Base-by-base conservation (phyloP, 148 eudicot genomes). In the Nepenthes mirabilis region DNA sequence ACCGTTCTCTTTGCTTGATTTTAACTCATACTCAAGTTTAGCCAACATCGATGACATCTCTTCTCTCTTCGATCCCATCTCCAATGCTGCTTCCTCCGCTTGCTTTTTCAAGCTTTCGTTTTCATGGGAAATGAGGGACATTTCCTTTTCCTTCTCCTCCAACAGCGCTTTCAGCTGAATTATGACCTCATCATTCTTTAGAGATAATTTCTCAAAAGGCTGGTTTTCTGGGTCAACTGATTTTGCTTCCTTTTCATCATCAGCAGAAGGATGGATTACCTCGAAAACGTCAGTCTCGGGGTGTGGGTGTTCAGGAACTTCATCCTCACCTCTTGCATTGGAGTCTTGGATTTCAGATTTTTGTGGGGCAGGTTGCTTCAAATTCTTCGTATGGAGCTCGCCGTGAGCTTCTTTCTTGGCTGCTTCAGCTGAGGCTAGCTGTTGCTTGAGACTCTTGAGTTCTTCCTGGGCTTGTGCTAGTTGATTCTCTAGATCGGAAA, bases 211-310 rank as follows among this genome's bases (percentile, higher is more conserved):
- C 58, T 81, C 73, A 45, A 65, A 40, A 7, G 74, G 48, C 0
- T 72, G 71, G 32, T 76, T 40, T 40, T 40, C 45, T 4, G 45
- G 45, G 4, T 40, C 45, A 40, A 8, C 8, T 8, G 8, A 40
- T 40, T 40, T 40, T 8, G 45, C 61, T 11, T 69, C 71, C 52
- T 57, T 58, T 11, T 62, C 71, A 57, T 61, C 68, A 14, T 70
- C 74, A 51, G 59, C 65, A 58, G 64, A 50, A 3, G 68, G 72
- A 34, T 58, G 65, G 34, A 52, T 50, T 14, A 91, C 96, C 77
- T 91, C 97, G 37, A 88, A 91, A 49, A 91, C 96, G 74, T 91
- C 88, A 9, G 90, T 90, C 70, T 80, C 97, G 5, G 12, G 65
- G 55, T 79, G 66, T 56, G 37, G 32, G 2, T 66, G 85, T 58